Base-by-base conservation (phyloP, 163 green algal genomes). In the Scenedesmus sp. region DNA sequence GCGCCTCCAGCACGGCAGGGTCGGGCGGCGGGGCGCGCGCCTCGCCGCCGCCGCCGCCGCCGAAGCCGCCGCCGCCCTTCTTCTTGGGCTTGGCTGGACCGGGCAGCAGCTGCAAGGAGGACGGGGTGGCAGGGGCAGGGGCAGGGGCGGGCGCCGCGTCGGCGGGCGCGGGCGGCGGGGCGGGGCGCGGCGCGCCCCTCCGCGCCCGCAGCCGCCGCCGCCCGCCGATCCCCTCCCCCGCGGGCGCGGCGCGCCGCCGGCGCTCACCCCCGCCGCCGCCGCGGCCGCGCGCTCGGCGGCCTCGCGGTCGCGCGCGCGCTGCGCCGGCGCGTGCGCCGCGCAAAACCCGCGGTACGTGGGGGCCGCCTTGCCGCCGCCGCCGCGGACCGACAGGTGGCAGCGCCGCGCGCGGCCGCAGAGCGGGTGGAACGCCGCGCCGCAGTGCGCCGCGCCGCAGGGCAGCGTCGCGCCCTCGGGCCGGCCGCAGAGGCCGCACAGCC, bases 351-450 rank as follows among this genome's bases (percentile, higher is more conserved):
- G 83, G 82, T 92, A 86, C 60, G n/a, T 26, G 33, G 26, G 24
- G 50, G 24, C 26, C 33, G 50, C 84, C n/a, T n/a, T n/a, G n/a
- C n/a, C n/a, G n/a, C n/a, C n/a, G n/a, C 74, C 73, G 24, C 54
- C 1, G 7, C 82, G 78, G 29, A 83, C 70, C n/a, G 82, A 57
- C 26, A 94, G 82, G 85, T 94, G 90, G 36, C 86, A 81, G 47
- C 89, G 91, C 7, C 77, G 78, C 69, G 89, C 89, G 42, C 93
- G 88, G 29, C 78, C 91, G 80, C 93, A 97, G 53, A 97, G 75
- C 20, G 91, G 87, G 85, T 97, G 92, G 78, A 96, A 95, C 50
- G 57, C 31, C 3, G 57, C 60, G 47, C 70, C 74, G 88, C 93
- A 97, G 83, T 92, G 84, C 0, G 80, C 73, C 50, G 70, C 85